Evolutionary conservation across 306 rosid genomes (phyloP).

Genomic region (Mimosa bimucronata): DNA sequence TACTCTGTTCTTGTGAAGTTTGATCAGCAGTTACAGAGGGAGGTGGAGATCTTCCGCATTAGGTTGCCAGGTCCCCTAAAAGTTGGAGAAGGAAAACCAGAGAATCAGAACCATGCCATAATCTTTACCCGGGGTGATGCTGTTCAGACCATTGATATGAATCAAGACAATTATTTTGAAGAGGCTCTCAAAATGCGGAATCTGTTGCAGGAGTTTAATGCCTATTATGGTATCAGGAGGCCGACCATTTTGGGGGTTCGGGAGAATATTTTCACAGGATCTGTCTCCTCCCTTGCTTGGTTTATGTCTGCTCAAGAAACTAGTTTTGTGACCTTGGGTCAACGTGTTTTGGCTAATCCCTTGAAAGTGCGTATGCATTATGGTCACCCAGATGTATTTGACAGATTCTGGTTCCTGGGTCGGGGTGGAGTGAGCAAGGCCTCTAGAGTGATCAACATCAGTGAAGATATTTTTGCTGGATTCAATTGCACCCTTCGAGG

Average conservation of each 20-base stretch:
- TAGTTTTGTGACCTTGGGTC: constrained; percentile 90
- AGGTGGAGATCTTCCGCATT: constrained; percentile 85
- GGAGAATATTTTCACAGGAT: constrained; percentile 92
- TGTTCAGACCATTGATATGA: constrained; percentile 94
- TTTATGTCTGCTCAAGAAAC: constrained; percentile 98
- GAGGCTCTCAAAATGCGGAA: constrained; percentile 98
- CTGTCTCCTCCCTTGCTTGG: constrained; percentile 97
- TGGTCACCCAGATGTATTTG: constrained; percentile 96
- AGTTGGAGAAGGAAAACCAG: constrained; percentile 97
- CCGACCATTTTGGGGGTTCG: constrained; percentile 98
- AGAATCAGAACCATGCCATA: constrained; percentile 94
- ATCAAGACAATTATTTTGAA: constrained; percentile 93
- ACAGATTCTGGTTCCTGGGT: constrained; percentile 87
- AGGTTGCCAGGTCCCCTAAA: constrained; percentile 92
- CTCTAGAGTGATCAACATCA: constrained; percentile 87
- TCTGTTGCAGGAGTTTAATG: constrained; percentile 80
- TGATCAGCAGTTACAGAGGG: constrained; percentile 72
- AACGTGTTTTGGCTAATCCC: constrained; percentile 94
- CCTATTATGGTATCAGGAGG: constrained; percentile 61
- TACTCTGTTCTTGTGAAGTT: constrained; percentile 92
- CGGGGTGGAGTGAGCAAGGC: constrained; percentile 97
- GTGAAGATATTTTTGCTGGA: constrained; percentile 98
- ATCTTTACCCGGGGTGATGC: constrained; percentile 97
- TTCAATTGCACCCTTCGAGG: constrained; percentile 94
- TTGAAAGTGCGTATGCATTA: constrained; percentile 96